Evolutionary conservation across 352 stramenopile genomes (phyloP).

Genomic region (Globisporangium nodosum): DNA sequence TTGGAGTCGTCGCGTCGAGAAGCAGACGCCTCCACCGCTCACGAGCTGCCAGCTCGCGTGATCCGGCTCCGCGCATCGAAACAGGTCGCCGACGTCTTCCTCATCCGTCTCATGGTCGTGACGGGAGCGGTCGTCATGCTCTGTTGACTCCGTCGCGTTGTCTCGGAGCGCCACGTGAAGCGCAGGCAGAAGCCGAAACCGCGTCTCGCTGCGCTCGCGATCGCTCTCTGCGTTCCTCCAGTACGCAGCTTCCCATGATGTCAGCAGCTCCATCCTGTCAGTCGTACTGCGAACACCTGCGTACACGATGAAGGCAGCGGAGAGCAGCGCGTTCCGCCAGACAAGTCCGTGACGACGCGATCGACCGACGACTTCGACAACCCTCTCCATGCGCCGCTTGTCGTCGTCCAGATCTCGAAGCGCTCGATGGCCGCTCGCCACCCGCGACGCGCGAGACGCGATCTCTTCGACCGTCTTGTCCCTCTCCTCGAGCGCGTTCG

Average conservation of each 20-base stretch:
- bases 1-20: conserved; percentile 40
- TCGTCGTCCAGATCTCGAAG: conserved; percentile 38
- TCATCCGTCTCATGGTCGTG: neutral
- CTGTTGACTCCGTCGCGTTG: conserved; percentile 3
- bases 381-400: conserved; percentile 15
- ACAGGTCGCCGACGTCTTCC: conserved; percentile 1
- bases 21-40: conserved; percentile 21
- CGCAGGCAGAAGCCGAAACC: conserved; percentile 15
- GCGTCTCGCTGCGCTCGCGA: neutral
- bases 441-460: conserved; percentile 16
- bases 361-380: conserved; percentile 10
- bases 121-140: neutral
- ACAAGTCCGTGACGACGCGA: conserved; percentile 21
- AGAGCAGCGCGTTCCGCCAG: conserved; percentile 53
- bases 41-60: conserved; percentile 19
- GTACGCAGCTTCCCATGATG: conserved; percentile 12
- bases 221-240: conserved; percentile 1
- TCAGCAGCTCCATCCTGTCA: conserved; percentile 16
- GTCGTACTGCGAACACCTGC: conserved; percentile 11
- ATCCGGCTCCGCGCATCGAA: neutral
- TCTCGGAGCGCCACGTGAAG: conserved; percentile 16
- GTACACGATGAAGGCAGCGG: conserved; percentile 37
- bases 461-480: conserved; percentile 30
- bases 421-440: conserved; percentile 26
- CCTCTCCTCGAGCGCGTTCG: conserved; percentile 20